A percentile compares a stretch with the other conserved stretches of the same genome.
phyloP scores from a whole-genome alignment of 2,329 filamentous ascomycete species.

The Trichoderma pleuroti region DNA sequence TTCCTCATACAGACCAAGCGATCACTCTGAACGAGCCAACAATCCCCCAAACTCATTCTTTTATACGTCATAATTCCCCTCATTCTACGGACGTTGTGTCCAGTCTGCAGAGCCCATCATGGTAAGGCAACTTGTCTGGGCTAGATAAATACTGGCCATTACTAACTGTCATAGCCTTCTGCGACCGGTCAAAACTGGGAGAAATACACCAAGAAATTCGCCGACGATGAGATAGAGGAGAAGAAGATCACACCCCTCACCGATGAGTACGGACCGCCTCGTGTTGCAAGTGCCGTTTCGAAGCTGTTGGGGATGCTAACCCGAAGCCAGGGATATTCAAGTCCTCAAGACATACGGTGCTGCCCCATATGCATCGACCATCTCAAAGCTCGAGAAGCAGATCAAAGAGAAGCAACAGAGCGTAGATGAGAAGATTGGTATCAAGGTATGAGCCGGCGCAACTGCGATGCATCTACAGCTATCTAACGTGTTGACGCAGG shows the following conservation, averaged over 20 bases:
- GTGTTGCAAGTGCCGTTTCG: background rate
- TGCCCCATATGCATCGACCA: constrained; percentile 84
- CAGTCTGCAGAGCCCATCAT: constrained; percentile 38
- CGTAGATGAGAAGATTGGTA: constrained; percentile 97
- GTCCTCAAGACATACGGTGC: constrained; percentile 98
- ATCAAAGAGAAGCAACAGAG: constrained; percentile 99
- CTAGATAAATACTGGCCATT: background rate
- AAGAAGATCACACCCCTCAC: constrained; percentile 98
- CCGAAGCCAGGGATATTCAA: constrained; percentile 78
- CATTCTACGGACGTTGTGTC: constrained; percentile 21
- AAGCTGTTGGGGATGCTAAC: constrained; percentile 25
- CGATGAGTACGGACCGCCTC: constrained; percentile 72
- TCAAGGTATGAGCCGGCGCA: constrained; percentile 55
- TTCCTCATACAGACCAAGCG: background rate
- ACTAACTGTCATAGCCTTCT: constrained; percentile 66
- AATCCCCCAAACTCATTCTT: background rate
- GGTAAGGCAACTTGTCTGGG: constrained; percentile 30
- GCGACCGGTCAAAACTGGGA: constrained; percentile 95
- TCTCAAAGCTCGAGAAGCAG: constrained; percentile 98
- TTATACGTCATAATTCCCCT: background rate
- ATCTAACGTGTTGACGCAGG: constrained; percentile 47
- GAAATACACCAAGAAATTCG: constrained; percentile 97
- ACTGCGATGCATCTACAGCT: background rate
- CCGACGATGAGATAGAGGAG: constrained; percentile 94
- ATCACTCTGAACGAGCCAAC: background rate